Evolutionary conservation across 768 basidiomycete species (phyloP), one percentile per base, ranked within the genome.

Genomic region (Phanerochaete carnosa): DNA sequence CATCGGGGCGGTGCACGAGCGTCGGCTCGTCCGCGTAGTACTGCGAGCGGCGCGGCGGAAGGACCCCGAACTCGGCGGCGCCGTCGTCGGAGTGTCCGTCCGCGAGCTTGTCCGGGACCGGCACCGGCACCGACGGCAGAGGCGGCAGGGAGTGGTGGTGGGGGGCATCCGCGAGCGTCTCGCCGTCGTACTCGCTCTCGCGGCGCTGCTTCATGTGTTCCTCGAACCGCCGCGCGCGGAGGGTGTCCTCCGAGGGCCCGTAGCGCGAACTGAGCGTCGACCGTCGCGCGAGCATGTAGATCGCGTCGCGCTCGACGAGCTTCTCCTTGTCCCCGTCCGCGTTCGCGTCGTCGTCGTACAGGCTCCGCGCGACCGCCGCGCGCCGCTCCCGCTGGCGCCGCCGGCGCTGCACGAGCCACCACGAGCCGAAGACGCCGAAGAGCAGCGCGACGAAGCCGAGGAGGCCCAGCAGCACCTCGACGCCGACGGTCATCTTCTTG

Each of bases 401-500:
- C 54, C 46, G 47, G 16, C 58, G 57, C 32, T 55, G 35, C 12
- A 49, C 23, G 57, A 81, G 72, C 78, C 82, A 89, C 35, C 88
- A 74, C 45, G 82, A 15, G 0, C 72, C 77, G 64, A 90, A 90
- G 26, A 90, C 71, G 3, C 68, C 64, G 13, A 79, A 65, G 57
- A 84, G 87, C 1, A 87, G 68, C 13, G 65, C 83, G 56, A 90
- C 80, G 73, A 90, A 85, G 0, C 81, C 77, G 0, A 81, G 60
- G 11, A 92, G 74, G 2, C 79, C 83, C 33, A 90, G 74, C 25
- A 91, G 76, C 4, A 89, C 82, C 54, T 84, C 79, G 55, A 90
- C 70, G 4, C 88, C 90, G 4, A 89, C 77, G 1, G 79, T 81
- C 4, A 86, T 65, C 61, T 77, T 77, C 55, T 77, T 74, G 23